A percentile compares a stretch with the other conserved stretches of the same genome.
These are phyloP conservation scores for Hura crepitans DNA, from an alignment of 441 rosid genomes.

Conservation along the genomic window DNA sequence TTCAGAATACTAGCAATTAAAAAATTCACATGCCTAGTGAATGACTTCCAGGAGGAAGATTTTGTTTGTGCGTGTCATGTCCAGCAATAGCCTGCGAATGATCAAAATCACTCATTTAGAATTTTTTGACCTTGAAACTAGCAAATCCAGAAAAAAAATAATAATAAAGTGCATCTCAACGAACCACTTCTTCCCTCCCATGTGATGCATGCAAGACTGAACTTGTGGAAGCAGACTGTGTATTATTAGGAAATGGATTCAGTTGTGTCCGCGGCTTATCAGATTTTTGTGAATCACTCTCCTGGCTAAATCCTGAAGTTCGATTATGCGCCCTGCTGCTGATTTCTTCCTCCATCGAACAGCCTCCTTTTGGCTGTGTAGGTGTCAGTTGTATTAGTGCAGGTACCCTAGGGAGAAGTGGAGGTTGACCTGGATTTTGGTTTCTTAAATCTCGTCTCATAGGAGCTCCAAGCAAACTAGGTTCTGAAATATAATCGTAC, in stretches of 20 bases:
- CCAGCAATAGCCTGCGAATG: slow-evolving; percentile 45
- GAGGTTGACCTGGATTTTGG: slow-evolving; percentile 57
- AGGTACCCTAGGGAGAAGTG: slow-evolving; percentile 49
- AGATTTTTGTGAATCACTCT: slow-evolving; percentile 37
- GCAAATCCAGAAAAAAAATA: too few species aligned
- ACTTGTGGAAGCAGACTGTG: slow-evolving; percentile 34
- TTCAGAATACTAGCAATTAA: slow-evolving; percentile 5
- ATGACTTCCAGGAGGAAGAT: slow-evolving; percentile 43
- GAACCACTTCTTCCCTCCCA: slow-evolving; percentile 52
- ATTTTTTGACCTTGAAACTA: slow-evolving; percentile 6
- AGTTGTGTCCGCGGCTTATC: slow-evolving; percentile 39
- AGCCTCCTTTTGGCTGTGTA: slow-evolving; percentile 58
- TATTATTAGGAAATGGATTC: slow-evolving; percentile 39
- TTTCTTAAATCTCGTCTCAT: slow-evolving; percentile 55
- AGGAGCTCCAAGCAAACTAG: slow-evolving; percentile 77
- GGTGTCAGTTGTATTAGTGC: too few species aligned
- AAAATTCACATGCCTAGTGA: slow-evolving; percentile 47
- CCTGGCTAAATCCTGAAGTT: slow-evolving; percentile 29
- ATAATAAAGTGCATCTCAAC: slow-evolving; percentile 16
- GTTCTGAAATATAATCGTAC: slow-evolving; percentile 42
- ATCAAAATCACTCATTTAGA: slow-evolving; percentile 18
- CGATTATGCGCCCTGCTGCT: slow-evolving; percentile 24
- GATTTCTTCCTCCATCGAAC: slow-evolving; percentile 55
- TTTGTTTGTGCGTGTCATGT: slow-evolving; percentile 46
- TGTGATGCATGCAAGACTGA: slow-evolving; percentile 39